Percentiles rank a stretch among this genome's conserved stretches.
phyloP scores from a whole-genome alignment of 805 yeast species.

The Metschnikowia continentalis region DNA sequence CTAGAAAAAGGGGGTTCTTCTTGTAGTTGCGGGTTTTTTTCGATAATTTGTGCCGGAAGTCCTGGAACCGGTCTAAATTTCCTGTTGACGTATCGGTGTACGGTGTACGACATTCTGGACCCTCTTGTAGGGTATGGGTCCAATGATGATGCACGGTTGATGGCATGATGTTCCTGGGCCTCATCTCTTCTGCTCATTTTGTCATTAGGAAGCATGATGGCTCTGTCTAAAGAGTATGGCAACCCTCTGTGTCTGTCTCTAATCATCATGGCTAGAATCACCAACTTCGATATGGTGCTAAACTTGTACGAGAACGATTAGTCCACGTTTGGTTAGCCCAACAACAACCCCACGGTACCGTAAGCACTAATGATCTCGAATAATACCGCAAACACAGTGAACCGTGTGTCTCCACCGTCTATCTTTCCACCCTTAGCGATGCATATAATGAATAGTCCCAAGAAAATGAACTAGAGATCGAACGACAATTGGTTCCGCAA shows the following conservation, averaged over 20 bases:
- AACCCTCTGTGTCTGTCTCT: conserved; percentile 96
- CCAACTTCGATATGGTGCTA: conserved; percentile 69
- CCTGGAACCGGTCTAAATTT: conserved; percentile 10
- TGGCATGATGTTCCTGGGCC: conserved; percentile 51
- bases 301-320: conserved; percentile 75
- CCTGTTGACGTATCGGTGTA: conserved; percentile 7
- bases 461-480: conserved; percentile 88
- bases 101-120: conserved; percentile 6
- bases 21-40: conserved; percentile 14
- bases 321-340: conserved; percentile 69
- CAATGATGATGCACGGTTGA: conserved; percentile 22
- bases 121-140: conserved; percentile 12
- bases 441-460: conserved; percentile 82
- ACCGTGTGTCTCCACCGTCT: conserved; percentile 38
- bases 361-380: conserved; percentile 93
- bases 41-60: conserved; percentile 10
- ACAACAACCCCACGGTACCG: conserved; percentile 91
- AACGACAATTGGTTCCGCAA: conserved; percentile 87
- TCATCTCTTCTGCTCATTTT: conserved; percentile 59
- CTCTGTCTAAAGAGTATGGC: conserved; percentile 90
- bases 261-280: conserved; percentile 83
- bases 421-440: conserved; percentile 75
- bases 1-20: conserved; percentile 15
- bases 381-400: conserved; percentile 66
- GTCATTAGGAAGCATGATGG: conserved; percentile 78